phyloP scores from a whole-genome alignment of 371 early-diverging fungal species.

The Apophysomyces elegans region DNA sequence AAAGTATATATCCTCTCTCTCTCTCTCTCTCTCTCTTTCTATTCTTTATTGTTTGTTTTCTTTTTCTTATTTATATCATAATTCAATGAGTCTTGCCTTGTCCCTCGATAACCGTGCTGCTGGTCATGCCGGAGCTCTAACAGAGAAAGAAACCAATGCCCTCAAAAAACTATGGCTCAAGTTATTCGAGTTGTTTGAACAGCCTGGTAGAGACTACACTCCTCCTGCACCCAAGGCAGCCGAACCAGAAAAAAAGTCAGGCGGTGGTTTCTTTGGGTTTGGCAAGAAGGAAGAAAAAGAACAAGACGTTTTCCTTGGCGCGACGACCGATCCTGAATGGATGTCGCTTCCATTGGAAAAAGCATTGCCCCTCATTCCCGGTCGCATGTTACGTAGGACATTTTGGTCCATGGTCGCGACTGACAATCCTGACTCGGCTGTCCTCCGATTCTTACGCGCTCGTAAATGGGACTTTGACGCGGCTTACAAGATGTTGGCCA shows the following conservation, averaged over 20 bases:
- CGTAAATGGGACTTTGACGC: constrained; percentile 73
- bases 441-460: constrained; percentile 72
- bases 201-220: constrained; percentile 27
- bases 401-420: constrained; percentile 60
- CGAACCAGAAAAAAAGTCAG: constrained; percentile 22
- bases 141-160: constrained; percentile 49
- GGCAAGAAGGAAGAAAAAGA: constrained; percentile 40
- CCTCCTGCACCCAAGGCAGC: constrained; percentile 17
- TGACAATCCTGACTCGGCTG: constrained; percentile 65
- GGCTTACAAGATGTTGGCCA: constrained; percentile 60
- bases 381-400: constrained; percentile 36
- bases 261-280: constrained; percentile 29
- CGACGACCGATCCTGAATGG: constrained; percentile 51
- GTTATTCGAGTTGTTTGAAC: constrained; percentile 53
- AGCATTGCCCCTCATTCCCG: constrained; percentile 46
- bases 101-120: constrained; percentile 15
- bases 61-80: neutral
- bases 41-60: neutral
- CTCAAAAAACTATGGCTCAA: constrained; percentile 63
- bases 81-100: constrained; percentile 1
- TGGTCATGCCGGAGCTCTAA: constrained; percentile 51
- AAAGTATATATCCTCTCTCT: too few relatives aligned
- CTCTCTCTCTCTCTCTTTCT: too few relatives aligned
- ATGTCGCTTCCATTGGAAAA: constrained; percentile 38
- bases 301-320: constrained; percentile 49